Conservation (phyloP, 495 filamentous ascomycete genomes). For the Tuber calosporum region DNA sequence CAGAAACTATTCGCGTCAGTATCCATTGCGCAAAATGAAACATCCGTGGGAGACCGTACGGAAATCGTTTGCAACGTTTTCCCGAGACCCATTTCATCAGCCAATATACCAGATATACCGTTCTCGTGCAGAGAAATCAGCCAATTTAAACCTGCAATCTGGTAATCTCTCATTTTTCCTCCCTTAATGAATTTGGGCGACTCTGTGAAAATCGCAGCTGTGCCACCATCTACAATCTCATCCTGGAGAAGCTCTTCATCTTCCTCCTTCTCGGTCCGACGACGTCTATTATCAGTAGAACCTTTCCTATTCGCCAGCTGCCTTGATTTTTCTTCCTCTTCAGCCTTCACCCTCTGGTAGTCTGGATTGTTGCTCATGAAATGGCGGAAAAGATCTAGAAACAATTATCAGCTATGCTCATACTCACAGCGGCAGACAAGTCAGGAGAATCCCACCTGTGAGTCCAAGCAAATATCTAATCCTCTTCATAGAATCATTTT, state of each 20-base stretch:
- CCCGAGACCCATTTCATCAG: constrained; percentile 94
- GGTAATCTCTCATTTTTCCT: constrained; percentile 89
- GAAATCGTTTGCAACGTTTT: constrained; percentile 84
- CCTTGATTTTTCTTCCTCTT: constrained; percentile 70
- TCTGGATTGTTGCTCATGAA: constrained; percentile 96
- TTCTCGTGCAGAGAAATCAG: constrained; percentile 98
- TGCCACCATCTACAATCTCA: constrained; percentile 76
- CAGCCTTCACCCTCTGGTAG: constrained; percentile 81
- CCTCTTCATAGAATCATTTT: constrained; percentile 89
- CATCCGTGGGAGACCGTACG: constrained; percentile 17
- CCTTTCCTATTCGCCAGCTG: constrained; percentile 67
- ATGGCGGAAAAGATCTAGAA: constrained; percentile 81
- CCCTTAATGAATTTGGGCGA: constrained; percentile 83
- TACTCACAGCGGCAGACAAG: neutral
- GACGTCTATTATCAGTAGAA: constrained; percentile 70
- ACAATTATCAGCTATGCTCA: constrained; percentile 15
- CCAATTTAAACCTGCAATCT: constrained; percentile 92
- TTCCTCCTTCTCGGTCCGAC: constrained; percentile 94
- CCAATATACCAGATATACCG: constrained; percentile 94
- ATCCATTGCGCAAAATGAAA: neutral
- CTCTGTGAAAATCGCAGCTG: constrained; percentile 83
- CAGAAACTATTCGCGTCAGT: constrained; percentile 59
- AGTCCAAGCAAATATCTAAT: constrained; percentile 93
- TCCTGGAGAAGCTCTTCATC: constrained; percentile 91
- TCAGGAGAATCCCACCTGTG: constrained; percentile 47